Conservation (phyloP, 1,139 yeast species). For the Candida frijolesensis region DNA sequence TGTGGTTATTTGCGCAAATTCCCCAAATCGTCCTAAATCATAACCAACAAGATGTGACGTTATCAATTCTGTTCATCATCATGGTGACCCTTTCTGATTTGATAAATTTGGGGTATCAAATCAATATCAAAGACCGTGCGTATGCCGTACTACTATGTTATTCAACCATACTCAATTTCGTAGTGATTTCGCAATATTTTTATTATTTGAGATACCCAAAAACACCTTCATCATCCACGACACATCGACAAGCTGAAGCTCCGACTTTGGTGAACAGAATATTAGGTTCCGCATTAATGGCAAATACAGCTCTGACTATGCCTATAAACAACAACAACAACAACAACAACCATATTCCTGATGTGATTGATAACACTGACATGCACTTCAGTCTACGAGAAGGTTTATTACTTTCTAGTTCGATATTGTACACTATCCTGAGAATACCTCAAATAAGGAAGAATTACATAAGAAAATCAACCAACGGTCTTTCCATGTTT, state of each 20-base stretch:
- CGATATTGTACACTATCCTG: constrained; percentile 39
- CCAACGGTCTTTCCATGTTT: constrained; percentile 39
- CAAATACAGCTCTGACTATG: not conserved
- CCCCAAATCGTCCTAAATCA: constrained; percentile 84
- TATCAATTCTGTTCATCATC: constrained; percentile 67
- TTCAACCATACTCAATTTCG: constrained; percentile 71
- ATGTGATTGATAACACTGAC: not conserved
- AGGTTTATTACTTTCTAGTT: not conserved
- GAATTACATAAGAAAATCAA: constrained; percentile 32
- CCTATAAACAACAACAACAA: not conserved
- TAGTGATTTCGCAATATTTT: constrained; percentile 61
- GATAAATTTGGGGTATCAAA: constrained; percentile 74
- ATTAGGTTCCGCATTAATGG: constrained; percentile 6
- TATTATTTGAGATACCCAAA: constrained; percentile 19
- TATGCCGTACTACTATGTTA: constrained; percentile 35
- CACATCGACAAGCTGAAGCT: not conserved
- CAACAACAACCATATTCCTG: not conserved
- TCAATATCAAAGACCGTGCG: constrained; percentile 69
- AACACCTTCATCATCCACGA: not conserved
- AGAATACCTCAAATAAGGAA: constrained; percentile 74
- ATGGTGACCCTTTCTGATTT: constrained; percentile 84
- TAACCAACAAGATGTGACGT: constrained; percentile 69
- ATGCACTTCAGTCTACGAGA: not conserved
- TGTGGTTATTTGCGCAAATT: constrained; percentile 82
- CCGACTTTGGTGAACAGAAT: constrained; percentile 6